Conservation (phyloP, 495 filamentous ascomycete genomes). For the Penicillium angulare region DNA sequence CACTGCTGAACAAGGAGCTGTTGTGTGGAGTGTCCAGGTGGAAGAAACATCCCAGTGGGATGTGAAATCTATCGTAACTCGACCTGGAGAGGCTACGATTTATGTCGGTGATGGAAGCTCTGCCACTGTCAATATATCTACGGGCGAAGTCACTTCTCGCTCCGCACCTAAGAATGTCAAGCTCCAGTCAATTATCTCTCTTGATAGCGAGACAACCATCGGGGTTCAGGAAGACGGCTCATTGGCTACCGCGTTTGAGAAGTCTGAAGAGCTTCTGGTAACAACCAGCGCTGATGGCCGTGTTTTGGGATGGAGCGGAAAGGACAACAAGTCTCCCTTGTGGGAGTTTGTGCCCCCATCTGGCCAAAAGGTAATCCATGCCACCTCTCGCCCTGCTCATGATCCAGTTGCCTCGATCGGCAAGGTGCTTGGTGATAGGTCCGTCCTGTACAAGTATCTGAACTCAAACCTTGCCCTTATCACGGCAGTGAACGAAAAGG, state of each 20-base stretch:
- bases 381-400: conserved; percentile 66
- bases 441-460: conserved; percentile 95
- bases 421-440: conserved; percentile 84
- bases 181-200: conserved; percentile 33
- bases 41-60: conserved; percentile 61
- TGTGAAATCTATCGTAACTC: conserved; percentile 63
- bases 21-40: conserved; percentile 71
- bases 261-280: conserved; percentile 48
- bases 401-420: conserved; percentile 95
- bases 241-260: conserved; percentile 25
- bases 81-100: conserved; percentile 59
- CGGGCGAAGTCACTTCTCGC: conserved; percentile 52
- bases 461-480: conserved; percentile 84
- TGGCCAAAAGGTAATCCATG: conserved; percentile 63
- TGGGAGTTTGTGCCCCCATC: conserved; percentile 75
- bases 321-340: conserved; percentile 46
- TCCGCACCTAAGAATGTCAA: conserved; percentile 24
- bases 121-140: conserved; percentile 54
- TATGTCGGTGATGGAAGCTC: conserved; percentile 56
- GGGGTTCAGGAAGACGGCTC: conserved; percentile 37
- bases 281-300: conserved; percentile 58
- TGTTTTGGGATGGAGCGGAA: conserved; percentile 58
- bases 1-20: conserved; percentile 66
- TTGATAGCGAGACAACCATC: conserved; percentile 25
- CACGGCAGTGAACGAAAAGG: conserved; percentile 60